Evolutionary conservation across 345 rosid genomes (phyloP).

Genomic region (Atalantia buxifolia): DNA sequence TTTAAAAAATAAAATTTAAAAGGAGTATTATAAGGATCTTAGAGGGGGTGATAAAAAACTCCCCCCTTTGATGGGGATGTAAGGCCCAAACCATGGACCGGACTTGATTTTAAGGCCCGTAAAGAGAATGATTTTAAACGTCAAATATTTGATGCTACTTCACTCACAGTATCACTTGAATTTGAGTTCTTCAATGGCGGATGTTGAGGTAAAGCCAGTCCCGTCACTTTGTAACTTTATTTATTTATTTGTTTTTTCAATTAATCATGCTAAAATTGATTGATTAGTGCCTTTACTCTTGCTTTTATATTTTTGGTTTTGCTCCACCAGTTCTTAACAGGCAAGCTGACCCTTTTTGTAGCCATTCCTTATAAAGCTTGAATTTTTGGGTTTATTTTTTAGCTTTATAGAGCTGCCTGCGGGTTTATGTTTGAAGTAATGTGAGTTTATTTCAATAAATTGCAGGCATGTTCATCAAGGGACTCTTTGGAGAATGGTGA

Average conservation of each 20-base stretch:
- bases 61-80: too few relatives aligned
- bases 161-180: background rate
- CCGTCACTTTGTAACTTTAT: too few relatives aligned
- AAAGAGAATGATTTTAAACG: background rate
- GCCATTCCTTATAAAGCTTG: background rate
- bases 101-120: too few relatives aligned
- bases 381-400: background rate
- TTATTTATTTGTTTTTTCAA: background rate
- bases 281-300: background rate
- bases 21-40: too few relatives aligned
- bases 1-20: too few relatives aligned
- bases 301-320: background rate
- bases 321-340: background rate
- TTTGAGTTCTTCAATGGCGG: conserved; percentile 1
- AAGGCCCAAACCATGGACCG: too few relatives aligned
- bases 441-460: background rate
- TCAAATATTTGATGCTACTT: too few relatives aligned
- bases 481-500: conserved; percentile 25
- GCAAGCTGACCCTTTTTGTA: background rate
- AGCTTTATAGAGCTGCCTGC: background rate
- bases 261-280: background rate
- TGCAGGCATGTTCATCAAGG: conserved; percentile 41
- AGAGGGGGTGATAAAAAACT: too few relatives aligned
- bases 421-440: background rate
- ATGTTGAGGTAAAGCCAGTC: background rate